These are phyloP conservation scores for Arctium minus DNA, from an alignment of 129 eudicot species.

Conservation along the genomic window DNA sequence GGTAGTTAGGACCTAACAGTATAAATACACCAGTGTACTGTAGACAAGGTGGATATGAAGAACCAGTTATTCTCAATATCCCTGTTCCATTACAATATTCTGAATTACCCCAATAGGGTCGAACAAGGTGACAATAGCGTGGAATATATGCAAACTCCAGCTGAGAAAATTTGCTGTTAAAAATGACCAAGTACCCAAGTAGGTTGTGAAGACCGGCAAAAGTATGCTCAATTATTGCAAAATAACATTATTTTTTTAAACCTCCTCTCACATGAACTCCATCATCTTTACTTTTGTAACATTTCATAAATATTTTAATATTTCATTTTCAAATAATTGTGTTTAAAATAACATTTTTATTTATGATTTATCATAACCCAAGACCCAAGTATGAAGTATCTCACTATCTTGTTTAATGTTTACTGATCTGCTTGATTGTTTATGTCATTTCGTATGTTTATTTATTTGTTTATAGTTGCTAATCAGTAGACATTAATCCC, in stretches of 20 bases:
- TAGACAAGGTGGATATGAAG: neutral
- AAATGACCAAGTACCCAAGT: neutral
- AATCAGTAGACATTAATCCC: neutral
- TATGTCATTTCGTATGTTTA: neutral
- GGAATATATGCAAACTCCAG: neutral
- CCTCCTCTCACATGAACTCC: neutral
- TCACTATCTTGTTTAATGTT: too few relatives aligned
- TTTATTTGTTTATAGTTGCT: neutral
- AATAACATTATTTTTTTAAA: too few relatives aligned
- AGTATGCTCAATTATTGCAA: neutral
- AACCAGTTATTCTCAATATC: neutral
- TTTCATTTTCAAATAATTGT: too few relatives aligned
- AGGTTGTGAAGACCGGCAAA: neutral
- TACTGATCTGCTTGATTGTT: neutral
- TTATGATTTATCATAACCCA: neutral
- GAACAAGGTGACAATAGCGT: neutral
- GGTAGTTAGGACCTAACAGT: neutral
- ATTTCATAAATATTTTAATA: too few relatives aligned
- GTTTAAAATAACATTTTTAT: too few relatives aligned
- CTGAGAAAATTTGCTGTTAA: neutral
- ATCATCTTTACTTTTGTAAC: neutral
- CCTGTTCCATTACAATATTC: neutral
- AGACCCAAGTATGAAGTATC: neutral
- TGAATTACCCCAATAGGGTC: neutral
- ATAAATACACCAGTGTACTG: neutral